Evolutionary conservation across 2,329 filamentous ascomycete genomes (phyloP), one percentile per base, ranked within the genome.

Genomic region (Cercospora sp.): DNA sequence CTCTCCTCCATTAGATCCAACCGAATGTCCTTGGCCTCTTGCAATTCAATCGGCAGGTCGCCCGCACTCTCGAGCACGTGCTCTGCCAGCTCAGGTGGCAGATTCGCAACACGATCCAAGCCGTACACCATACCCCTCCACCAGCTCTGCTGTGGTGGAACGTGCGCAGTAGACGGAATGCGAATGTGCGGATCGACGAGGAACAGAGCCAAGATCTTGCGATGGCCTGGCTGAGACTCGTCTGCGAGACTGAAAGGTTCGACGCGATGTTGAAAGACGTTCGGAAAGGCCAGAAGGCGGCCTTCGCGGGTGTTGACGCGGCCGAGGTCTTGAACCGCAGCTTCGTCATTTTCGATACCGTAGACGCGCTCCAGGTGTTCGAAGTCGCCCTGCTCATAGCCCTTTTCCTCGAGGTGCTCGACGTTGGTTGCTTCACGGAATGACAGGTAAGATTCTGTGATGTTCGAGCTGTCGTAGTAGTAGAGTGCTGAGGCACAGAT

Each of bases 401-500:
- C 53, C n/a, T 66, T 68, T 5, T 63, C 61, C 2, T 24, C 13
- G 16, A 71, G 34, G 7, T 64, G 40, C 28, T 69, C 67, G 18
- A 67, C 26, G 18, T 63, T 51, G 12, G 66, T 64, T 5, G 67
- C 43, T 49, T 74, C 84, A 8, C 82, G 84, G 74, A 90, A 88
- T 3, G 79, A 77, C 5, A 90, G 80, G 4, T 72, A 74, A 58
- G 81, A 82, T 1, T 85, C 80, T 0, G 84, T 85, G 61, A 90
- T 84, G 75, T 91, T 91, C 0, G 88, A 83, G 57, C 76, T 79
- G 68, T 89, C 85, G 71, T 87, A 87, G 76, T 89, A 88, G 77
- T 88, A 89, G 18, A 91, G 79, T 0, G 88, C 86, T 0, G 87
- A 88, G 0, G 87, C 87, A 70, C 84, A 85, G 43, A 91, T 89